Evolutionary conservation across 2,329 filamentous ascomycete genomes (phyloP), one percentile per base, ranked within the genome.

Genomic region (Clonostachys rhizophaga): DNA sequence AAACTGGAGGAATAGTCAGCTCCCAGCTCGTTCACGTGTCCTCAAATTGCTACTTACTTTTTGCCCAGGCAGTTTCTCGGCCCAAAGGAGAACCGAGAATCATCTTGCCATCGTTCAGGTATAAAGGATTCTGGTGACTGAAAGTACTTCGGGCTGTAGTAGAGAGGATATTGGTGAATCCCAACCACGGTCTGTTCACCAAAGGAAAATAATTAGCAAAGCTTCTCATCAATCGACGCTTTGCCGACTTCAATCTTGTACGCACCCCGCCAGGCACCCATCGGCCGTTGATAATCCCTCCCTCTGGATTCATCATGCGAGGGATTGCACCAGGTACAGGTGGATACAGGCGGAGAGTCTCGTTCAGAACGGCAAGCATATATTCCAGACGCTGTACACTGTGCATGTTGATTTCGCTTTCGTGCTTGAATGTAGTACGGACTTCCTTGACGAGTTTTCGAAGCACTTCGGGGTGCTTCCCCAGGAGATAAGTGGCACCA

Each of bases 331-430:
- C 44, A 49, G 53, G 43, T 7, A 47, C 41, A 12, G 49, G 51
- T 9, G 67, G 65, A 45, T 67, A 69, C 36, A 66, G 53, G 16
- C 71, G 57, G 37, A 74, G 52, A 6, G 57, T 57, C 55, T 74
- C 70, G 5, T 70, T 58, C 12, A 73, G 51, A 36, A 47, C 40
- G 40, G 70, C 71, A 14, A 60, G 57, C 2, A 76, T 59, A 46
- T 68, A 75, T 1, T 35, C 43, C 24, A 67, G 67, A 2, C 50
- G 48, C 30, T 58, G 63, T 1, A 74, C 52, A 6, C 52, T 55
- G 1, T 60, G 46, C 1, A 64, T 59, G 10, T 55, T 50, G 5
- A 54, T 51, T 42, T 73, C 67, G 2, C 68, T 64, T 13, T 35
- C 30, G 20, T 20, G 10, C n/a, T 11, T 20, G 34, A 36, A 45